A percentile compares a stretch with the other conserved stretches of the same genome.
Evolutionary conservation across 129 eudicot genomes (phyloP).

Genomic region (Centrapalus pauciflorus): DNA sequence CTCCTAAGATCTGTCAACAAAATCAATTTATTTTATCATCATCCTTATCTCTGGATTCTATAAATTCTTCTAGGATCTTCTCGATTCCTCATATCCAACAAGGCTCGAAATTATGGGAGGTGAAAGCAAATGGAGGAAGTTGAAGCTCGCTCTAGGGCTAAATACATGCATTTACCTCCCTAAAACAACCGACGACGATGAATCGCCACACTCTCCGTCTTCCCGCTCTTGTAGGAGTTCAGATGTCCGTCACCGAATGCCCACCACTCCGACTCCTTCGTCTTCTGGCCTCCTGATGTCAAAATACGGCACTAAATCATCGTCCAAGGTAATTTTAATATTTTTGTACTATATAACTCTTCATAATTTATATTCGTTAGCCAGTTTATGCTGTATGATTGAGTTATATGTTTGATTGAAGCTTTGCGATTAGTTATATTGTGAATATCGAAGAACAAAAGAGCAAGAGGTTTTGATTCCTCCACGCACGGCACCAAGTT

Average conservation of each 20-base stretch:
- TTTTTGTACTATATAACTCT: background rate
- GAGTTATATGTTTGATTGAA: background rate
- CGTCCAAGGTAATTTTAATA: slow-evolving; percentile 55
- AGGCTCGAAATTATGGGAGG: slow-evolving; percentile 19
- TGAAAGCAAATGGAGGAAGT: slow-evolving; percentile 87
- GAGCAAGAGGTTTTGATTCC: background rate
- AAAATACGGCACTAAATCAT: slow-evolving; percentile 55
- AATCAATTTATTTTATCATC: background rate
- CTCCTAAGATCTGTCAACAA: slow-evolving; percentile 17
- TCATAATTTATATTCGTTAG: background rate
- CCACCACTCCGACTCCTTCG: slow-evolving; percentile 84
- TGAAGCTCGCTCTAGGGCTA: slow-evolving; percentile 57
- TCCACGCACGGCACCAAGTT: too few species aligned
- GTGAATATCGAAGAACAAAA: background rate
- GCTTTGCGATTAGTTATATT: background rate
- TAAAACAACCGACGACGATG: slow-evolving; percentile 51
- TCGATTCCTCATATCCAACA: background rate
- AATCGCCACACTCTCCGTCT: slow-evolving; percentile 26
- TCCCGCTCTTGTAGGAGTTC: slow-evolving; percentile 36
- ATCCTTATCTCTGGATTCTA: slow-evolving; percentile 12
- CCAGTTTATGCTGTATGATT: background rate
- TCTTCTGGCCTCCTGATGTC: slow-evolving; percentile 80
- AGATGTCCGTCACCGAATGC: slow-evolving; percentile 39
- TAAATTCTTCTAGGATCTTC: background rate
- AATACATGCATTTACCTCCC: slow-evolving; percentile 60